Evolutionary conservation across 1,139 yeast species (phyloP).

Genomic region (Tardiomyces digboiensis): DNA sequence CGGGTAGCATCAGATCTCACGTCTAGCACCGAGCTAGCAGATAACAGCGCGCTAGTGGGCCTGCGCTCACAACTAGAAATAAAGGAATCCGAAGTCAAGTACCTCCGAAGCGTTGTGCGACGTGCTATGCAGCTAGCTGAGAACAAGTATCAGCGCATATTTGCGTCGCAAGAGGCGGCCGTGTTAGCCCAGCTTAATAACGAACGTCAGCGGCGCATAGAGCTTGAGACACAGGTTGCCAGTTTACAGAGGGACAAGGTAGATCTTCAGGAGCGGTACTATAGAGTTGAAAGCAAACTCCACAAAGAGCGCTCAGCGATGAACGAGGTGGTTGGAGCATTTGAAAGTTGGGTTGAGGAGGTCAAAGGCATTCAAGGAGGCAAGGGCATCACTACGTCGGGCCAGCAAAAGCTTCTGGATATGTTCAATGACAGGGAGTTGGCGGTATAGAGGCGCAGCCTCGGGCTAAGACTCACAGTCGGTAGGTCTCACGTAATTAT

Average conservation of each 20-base stretch:
- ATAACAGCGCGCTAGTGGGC: neutral
- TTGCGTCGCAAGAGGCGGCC: neutral
- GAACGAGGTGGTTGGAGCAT: neutral
- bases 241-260: neutral
- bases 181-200: neutral
- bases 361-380: neutral
- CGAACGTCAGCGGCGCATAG: neutral
- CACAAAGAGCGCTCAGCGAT: neutral
- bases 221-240: neutral
- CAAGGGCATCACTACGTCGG: neutral
- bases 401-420: neutral
- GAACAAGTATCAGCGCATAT: neutral
- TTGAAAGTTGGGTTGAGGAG: neutral
- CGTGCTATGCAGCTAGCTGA: neutral
- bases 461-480: too few species aligned
- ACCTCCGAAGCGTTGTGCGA: neutral
- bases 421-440: neutral
- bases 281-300: too few species aligned
- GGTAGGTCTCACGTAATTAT: too few species aligned
- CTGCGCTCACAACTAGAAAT: too few species aligned
- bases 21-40: neutral
- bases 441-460: neutral
- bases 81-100: neutral
- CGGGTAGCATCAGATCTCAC: neutral
- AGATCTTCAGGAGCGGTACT: neutral